Conservation (phyloP, 2,329 filamentous ascomycete species). For the Talaromyces sp. region DNA sequence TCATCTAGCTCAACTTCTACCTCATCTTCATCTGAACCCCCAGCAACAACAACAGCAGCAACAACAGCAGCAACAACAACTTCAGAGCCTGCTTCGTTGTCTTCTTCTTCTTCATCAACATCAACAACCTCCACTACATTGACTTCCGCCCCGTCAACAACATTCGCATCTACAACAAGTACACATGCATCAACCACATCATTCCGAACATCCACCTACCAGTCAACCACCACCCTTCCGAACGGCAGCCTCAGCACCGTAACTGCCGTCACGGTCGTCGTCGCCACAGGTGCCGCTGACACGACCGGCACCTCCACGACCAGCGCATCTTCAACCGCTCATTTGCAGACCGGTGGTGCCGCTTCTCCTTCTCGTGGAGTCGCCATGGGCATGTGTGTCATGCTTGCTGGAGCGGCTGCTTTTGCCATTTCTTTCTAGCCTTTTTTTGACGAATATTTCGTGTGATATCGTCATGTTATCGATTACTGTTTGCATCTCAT, state of each 20-base stretch:
- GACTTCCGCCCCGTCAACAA: background rate
- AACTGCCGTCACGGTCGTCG: constrained; percentile 45
- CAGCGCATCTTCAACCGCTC: constrained; percentile 26
- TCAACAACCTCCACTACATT: constrained; percentile 11
- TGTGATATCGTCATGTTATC: background rate
- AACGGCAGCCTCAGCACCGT: constrained; percentile 43
- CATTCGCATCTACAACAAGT: constrained; percentile 19
- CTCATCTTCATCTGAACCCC: background rate
- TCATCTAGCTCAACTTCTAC: background rate
- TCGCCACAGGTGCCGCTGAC: constrained; percentile 29
- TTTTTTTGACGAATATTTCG: background rate
- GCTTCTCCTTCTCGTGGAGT: constrained; percentile 29
- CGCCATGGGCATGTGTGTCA: constrained; percentile 35
- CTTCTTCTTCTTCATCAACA: background rate
- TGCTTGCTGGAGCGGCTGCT: constrained; percentile 41
- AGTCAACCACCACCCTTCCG: constrained; percentile 40
- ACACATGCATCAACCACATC: constrained; percentile 22
- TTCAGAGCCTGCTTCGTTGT: background rate
- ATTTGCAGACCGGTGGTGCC: constrained; percentile 40
- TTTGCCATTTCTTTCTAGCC: constrained; percentile 38
- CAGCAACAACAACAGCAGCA: background rate
- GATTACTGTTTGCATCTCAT: background rate
- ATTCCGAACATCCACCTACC: constrained; percentile 35
- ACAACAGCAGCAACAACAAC: background rate
- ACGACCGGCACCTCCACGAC: background rate